A percentile compares a stretch with the other conserved stretches of the same genome.
phyloP scores from a whole-genome alignment of 768 basidiomycete genomes.

The Russula compacta region DNA sequence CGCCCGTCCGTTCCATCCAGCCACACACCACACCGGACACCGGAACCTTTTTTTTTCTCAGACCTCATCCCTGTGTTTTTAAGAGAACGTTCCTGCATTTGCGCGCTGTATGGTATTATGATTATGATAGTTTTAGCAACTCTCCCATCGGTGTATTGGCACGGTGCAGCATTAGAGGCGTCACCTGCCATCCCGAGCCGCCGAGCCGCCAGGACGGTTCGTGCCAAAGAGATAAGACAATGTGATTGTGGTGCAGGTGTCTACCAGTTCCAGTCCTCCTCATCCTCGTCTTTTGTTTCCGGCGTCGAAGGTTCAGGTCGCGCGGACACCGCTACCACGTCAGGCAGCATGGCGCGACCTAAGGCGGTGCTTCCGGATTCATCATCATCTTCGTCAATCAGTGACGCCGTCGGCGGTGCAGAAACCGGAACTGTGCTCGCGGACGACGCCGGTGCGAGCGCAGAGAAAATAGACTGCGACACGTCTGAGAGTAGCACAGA shows the following conservation, averaged over 20 bases:
- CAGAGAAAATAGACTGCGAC: constrained; percentile 42
- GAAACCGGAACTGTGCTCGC: constrained; percentile 16
- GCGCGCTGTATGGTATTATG: too few species aligned
- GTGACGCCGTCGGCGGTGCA: constrained; percentile 1
- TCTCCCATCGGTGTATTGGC: too few species aligned
- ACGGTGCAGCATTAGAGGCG: too few species aligned
- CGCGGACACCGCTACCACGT: not conserved
- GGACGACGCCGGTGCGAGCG: constrained; percentile 23
- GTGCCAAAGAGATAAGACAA: not conserved
- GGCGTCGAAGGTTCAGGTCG: not conserved
- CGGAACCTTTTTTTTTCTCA: too few species aligned
- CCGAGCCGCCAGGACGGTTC: not conserved
- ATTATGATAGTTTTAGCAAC: too few species aligned
- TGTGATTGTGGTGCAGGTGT: not conserved
- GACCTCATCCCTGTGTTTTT: too few species aligned
- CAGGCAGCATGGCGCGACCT: not conserved
- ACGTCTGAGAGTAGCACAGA: constrained; percentile 58
- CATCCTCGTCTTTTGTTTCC: constrained; percentile 5
- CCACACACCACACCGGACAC: too few species aligned
- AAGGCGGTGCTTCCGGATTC: not conserved
- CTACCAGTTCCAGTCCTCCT: constrained; percentile 22
- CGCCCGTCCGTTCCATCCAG: too few species aligned
- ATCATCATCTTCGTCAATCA: constrained; percentile 14
- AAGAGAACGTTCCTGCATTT: too few species aligned
- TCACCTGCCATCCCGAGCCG: too few species aligned